Evolutionary conservation across 164 flowering plant genomes (phyloP), one percentile per base, ranked within the genome.

Genomic region (Hamamelis virginiana): DNA sequence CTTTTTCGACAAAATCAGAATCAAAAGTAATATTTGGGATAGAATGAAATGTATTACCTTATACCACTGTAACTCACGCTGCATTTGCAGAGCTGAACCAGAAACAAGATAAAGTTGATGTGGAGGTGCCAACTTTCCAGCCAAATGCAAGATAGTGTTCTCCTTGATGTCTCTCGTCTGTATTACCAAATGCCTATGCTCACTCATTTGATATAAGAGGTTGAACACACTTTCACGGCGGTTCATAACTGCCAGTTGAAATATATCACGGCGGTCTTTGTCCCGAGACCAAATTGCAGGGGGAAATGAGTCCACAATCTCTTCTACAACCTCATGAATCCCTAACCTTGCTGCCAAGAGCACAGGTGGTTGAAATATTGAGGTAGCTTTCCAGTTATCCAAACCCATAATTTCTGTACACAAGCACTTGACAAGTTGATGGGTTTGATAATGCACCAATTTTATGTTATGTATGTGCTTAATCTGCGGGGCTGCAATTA

Each of bases 51-150:
- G 27, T 38, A 58, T 58, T 69, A 69, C 77, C 73, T 74, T 44
- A 48, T 44, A 74, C 77, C 73, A 74, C 18, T 65, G 73, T 23
- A 74, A 23, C 46, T 74, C 72, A 14, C 68, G 59, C 33, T 59
- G 72, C 69, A 74, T 68, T 19, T 74, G 69, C 5, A 69, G 45
- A 59, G 70, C 64, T 65, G 73, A 64, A 14, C 70, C 77, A 56
- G 66, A 51, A 10, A 62, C 60, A 19, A 56, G 56, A 47, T 66
- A 47, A 19, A 75, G 71, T 26, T 52, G 59, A 18, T 50, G 18
- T n/a, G 61, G 16, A 15, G 71, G 71, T 27, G 68, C 71, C 51
- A 70, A 62, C 41, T 52, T 59, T 21, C 62, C 77, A 50, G 77
- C 77, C 56, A 69, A 41, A 33, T 74, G 77, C 64, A 73, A 64